Conservation (phyloP, 2,329 filamentous ascomycete genomes). For the Diplodia corticola region DNA sequence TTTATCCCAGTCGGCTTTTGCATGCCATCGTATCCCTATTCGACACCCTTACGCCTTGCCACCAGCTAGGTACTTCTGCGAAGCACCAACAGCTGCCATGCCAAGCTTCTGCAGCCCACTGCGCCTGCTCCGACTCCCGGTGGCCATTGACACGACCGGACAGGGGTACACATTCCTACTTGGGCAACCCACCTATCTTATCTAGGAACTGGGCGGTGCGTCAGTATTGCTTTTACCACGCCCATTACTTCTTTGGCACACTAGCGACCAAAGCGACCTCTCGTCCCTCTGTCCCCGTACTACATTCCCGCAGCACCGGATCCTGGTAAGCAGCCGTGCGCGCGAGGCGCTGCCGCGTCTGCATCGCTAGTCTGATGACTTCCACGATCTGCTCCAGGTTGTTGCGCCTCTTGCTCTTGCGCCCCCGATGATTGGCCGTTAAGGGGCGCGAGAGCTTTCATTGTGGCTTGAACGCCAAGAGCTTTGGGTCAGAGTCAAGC, state of each 20-base stretch:
- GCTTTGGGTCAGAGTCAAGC: background rate
- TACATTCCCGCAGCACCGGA: conserved; percentile 7
- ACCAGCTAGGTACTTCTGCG: background rate
- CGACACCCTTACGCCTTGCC: background rate
- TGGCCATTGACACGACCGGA: background rate
- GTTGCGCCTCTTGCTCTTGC: background rate
- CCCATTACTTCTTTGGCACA: conserved; percentile 7
- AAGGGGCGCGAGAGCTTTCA: background rate
- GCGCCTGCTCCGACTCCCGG: background rate
- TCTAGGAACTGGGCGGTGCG: conserved; percentile 11
- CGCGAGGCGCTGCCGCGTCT: background rate
- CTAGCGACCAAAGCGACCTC: conserved; percentile 16
- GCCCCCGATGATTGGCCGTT: conserved; percentile 5
- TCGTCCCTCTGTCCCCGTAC: background rate
- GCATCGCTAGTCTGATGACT: conserved; percentile 6
- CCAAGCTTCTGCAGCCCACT: conserved; percentile 10
- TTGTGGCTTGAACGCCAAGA: conserved; percentile 9
- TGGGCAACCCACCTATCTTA: conserved; percentile 14
- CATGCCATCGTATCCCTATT: conserved; percentile 12
- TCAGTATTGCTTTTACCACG: conserved; percentile 8
- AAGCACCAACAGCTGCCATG: background rate
- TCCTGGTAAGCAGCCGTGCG: conserved; percentile 15
- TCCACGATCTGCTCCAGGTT: conserved; percentile 8
- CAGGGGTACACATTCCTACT: conserved; percentile 14
- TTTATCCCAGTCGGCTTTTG: conserved; percentile 13